Evolutionary conservation across 257 asterid species (phyloP).

Genomic region (Ilex asprella): DNA sequence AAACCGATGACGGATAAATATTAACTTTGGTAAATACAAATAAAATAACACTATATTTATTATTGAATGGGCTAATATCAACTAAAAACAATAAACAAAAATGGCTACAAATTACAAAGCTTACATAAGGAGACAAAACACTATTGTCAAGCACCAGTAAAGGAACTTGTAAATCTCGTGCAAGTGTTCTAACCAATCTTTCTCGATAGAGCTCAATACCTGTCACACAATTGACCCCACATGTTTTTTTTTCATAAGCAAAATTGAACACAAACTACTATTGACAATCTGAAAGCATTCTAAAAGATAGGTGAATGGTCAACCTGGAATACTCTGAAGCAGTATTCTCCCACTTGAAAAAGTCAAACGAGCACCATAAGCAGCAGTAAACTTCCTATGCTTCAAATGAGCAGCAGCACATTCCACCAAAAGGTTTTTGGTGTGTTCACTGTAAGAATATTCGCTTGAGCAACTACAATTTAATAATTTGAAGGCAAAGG

Average conservation of each 20-base stretch:
- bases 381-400: constrained; percentile 56
- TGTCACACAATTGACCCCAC: constrained; percentile 23
- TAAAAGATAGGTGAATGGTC: constrained; percentile 8
- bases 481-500: constrained; percentile 11
- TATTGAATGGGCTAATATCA: background rate
- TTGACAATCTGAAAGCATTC: constrained; percentile 1
- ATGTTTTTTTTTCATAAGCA: constrained; percentile 12
- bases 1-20: background rate
- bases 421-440: constrained; percentile 75
- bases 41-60: background rate
- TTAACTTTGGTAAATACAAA: background rate
- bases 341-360: constrained; percentile 87
- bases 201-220: constrained; percentile 96
- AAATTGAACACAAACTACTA: background rate
- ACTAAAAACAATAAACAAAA: background rate
- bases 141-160: constrained; percentile 82
- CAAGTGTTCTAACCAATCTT: constrained; percentile 93
- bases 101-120: constrained; percentile 12
- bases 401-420: constrained; percentile 86
- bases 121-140: constrained; percentile 86
- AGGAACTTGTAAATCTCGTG: constrained; percentile 79
- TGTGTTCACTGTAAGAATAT: constrained; percentile 52
- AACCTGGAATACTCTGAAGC: constrained; percentile 88
- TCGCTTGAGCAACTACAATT: constrained; percentile 23
- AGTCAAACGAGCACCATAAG: constrained; percentile 66